Evolutionary conservation across 1,284 basidiomycete genomes (phyloP), one percentile per base, ranked within the genome.

Genomic region (Austroboletus novae-zelandiae): DNA sequence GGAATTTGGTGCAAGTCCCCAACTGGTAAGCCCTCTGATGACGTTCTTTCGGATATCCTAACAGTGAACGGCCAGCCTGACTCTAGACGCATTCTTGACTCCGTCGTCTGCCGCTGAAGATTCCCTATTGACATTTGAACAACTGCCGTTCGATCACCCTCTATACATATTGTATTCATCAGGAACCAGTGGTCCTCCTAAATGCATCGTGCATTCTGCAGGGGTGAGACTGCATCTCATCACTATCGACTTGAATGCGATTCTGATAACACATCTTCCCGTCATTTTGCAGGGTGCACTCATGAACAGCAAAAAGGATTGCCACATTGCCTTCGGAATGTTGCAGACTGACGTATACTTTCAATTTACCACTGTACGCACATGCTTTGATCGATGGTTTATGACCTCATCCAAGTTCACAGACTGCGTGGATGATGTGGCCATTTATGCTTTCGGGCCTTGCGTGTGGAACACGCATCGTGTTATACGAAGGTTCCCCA

Each of bases 161-260:
- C 73, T 94, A 31, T 94, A 84, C 74, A 92, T 95, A 52, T 68
- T 95, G 11, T 95, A 94, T 68, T 91, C 86, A 20, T 91, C 86
- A 23, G 92, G 92, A 9, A 95, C 92, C 0, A 91, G 89, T 8
- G 91, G 92, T 36, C 79, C 83, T 35, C 85, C 85, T 0, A 92
- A 92, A 69, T 89, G 89, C 53, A 92, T 93, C 50, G 82, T 90
- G 5, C 92, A 96, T 70, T 81, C 83, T 29, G 85, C 83, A 18
- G 92, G 91, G 3, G 93, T 93, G 54, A 76, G 89, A 74, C 25
- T 29, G 5, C 6, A 45, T 31, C 40, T 53, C 31, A 9, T 20
- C 27, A 2, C 7, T 14, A 36, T 37, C 7, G n/a, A 9, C 9
- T 18, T 18, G 9, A 13, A 27, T 9, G 23, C 1, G 10, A 32